These are phyloP conservation scores for Hyphopichia buzzinii DNA, from an alignment of 1,139 yeast genomes.

Conservation along the genomic window DNA sequence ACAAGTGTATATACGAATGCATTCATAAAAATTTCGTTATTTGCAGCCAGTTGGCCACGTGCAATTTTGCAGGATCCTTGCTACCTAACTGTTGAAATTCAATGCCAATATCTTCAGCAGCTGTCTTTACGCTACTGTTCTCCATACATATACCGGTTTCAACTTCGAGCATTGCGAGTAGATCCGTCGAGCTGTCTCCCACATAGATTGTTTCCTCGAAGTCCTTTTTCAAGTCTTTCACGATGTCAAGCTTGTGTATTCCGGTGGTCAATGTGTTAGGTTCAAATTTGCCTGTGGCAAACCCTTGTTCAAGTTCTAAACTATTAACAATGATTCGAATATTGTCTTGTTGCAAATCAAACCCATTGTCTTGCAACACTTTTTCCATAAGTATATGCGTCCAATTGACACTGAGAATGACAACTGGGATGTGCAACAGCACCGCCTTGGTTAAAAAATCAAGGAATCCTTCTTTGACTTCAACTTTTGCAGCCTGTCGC, in stretches of 20 bases:
- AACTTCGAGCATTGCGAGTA: conserved; percentile 50
- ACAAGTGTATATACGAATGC: background rate
- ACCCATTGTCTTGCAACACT: conserved; percentile 34
- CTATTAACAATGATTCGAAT: conserved; percentile 47
- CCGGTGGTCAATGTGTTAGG: conserved; percentile 49
- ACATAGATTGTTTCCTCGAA: conserved; percentile 38
- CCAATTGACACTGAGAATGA: conserved; percentile 67
- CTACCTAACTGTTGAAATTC: conserved; percentile 1
- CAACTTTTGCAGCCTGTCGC: conserved; percentile 34
- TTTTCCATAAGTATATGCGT: conserved; percentile 47
- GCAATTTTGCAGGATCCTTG: conserved; percentile 1
- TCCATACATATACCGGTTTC: conserved; percentile 50
- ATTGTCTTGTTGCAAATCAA: conserved; percentile 14
- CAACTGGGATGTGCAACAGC: conserved; percentile 30
- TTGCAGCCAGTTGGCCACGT: conserved; percentile 12
- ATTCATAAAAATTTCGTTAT: background rate
- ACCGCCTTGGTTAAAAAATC: conserved; percentile 30
- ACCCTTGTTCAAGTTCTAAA: conserved; percentile 36
- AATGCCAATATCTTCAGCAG: conserved; percentile 7
- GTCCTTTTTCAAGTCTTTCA: conserved; percentile 17
- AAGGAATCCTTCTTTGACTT: conserved; percentile 43
- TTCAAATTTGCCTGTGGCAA: conserved; percentile 40
- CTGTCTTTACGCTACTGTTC: conserved; percentile 19
- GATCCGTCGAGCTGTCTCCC: conserved; percentile 69
- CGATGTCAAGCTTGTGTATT: conserved; percentile 44